Conservation (phyloP, 441 rosid genomes). For the Metrosideros polymorpha region DNA sequence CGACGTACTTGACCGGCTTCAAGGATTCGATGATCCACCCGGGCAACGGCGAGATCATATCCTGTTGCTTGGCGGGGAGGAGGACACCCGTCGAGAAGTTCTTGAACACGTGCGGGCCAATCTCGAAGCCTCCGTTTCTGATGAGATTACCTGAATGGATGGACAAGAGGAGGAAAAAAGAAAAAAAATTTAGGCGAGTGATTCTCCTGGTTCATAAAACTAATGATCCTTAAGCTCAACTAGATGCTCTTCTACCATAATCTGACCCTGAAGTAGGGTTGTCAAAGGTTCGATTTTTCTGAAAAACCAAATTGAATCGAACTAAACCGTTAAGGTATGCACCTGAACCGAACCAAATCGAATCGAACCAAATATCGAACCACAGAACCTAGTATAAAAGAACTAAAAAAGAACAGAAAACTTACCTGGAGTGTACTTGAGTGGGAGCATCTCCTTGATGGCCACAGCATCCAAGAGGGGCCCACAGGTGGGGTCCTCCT, state of each 20-base stretch:
- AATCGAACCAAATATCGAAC: too few species aligned
- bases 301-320: too few species aligned
- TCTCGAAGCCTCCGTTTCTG: constrained; percentile 49
- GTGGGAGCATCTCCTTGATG: constrained; percentile 40
- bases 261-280: background rate
- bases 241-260: background rate
- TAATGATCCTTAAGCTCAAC: background rate
- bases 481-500: constrained; percentile 56
- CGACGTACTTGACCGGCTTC: constrained; percentile 52
- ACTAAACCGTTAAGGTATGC: too few species aligned
- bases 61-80: constrained; percentile 33
- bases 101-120: constrained; percentile 47
- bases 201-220: background rate
- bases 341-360: too few species aligned
- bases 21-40: constrained; percentile 63
- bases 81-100: constrained; percentile 51
- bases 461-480: constrained; percentile 59
- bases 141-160: constrained; percentile 27
- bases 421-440: constrained; percentile 24
- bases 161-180: background rate
- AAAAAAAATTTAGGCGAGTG: background rate
- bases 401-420: background rate
- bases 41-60: constrained; percentile 36
- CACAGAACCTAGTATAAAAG: too few species aligned
- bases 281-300: too few species aligned